Evolutionary conservation across 1,284 basidiomycete species (phyloP).

Genomic region (Wolfiporia cocos): DNA sequence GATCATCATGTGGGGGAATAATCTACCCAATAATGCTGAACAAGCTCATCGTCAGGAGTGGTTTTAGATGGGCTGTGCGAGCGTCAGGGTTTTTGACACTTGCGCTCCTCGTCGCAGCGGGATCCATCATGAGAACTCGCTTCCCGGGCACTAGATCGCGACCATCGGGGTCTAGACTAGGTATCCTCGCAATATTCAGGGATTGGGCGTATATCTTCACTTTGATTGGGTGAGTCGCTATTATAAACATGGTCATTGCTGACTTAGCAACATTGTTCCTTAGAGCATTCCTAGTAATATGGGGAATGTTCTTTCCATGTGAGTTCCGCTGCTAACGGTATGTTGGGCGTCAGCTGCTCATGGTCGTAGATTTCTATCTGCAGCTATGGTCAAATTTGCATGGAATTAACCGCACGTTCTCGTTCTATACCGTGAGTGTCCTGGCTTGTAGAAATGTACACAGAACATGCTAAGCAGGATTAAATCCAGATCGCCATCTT

Average conservation of each 20-base stretch:
- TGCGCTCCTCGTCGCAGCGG: background rate
- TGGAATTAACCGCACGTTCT: background rate
- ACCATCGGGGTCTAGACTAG: background rate
- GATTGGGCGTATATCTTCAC: background rate
- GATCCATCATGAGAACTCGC: background rate
- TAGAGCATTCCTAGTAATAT: constrained; percentile 15
- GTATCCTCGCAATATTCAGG: background rate
- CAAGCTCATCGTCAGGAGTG: constrained; percentile 15
- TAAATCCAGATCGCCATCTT: background rate
- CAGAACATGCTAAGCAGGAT: background rate
- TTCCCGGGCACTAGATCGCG: too few species aligned
- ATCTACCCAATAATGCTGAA: constrained; percentile 25
- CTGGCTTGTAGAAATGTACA: background rate
- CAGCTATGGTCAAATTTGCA: background rate
- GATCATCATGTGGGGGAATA: constrained; percentile 19
- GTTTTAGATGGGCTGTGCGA: constrained; percentile 20
- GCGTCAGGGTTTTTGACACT: constrained; percentile 5
- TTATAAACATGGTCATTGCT: background rate
- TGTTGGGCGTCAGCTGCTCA: constrained; percentile 11
- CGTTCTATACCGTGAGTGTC: background rate
- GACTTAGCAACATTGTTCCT: constrained; percentile 8
- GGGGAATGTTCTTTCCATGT: constrained; percentile 2
- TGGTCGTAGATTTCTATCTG: constrained; percentile 6
- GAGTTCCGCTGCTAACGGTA: constrained; percentile 12
- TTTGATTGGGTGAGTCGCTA: background rate